Base-by-base conservation (phyloP, 2,329 filamentous ascomycete species). In the Reticulascus tulasneorum region DNA sequence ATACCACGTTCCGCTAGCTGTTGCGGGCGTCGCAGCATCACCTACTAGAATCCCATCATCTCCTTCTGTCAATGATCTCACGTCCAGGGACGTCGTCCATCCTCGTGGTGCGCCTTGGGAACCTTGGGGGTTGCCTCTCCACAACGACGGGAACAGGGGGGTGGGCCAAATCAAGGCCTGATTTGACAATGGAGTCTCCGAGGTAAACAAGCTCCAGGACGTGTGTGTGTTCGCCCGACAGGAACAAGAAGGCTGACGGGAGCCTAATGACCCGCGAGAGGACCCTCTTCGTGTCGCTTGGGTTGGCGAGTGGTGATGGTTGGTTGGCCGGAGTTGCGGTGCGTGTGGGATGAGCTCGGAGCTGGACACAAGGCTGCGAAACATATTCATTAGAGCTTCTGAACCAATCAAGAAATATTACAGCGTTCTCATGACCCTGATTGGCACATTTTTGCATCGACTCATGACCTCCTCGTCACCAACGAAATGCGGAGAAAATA, bases 171-270 rank as follows among this genome's bases (percentile, higher is more conserved):
- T 27, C 32, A 26, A 18, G 25, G 42, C 27, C 45, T 55, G 47
- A 60, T 62, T 60, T 50, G 58, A 47, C 56, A 59, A 62, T 61
- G 50, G 48, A 47, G 37, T n/a, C 40, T 29, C 33, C 22, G 18
- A 18, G 35, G 32, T 42, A 40, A 40, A 42, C 37, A 41, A 41
- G 37, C 24, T 37, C 24, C 13, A 17, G 23, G 23, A 26, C 40
- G 31, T 42, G 37, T 42, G 24, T 35, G 39, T 42, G 31, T 29
- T 25, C 21, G 13, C 26, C 25, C 23, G 37, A 38, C 44, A 51
- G 50, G 53, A 47, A 55, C 53, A 41, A 44, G 36, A 50, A 52
- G 48, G 53, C 50, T 52, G 49, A 43, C 42, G 35, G 40, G 34
- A 46, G 46, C 54, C 50, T 42, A 44, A 52, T 22, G 38, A 35